Conservation (phyloP, 345 rosid species). For the Orychophragmus violaceus region DNA sequence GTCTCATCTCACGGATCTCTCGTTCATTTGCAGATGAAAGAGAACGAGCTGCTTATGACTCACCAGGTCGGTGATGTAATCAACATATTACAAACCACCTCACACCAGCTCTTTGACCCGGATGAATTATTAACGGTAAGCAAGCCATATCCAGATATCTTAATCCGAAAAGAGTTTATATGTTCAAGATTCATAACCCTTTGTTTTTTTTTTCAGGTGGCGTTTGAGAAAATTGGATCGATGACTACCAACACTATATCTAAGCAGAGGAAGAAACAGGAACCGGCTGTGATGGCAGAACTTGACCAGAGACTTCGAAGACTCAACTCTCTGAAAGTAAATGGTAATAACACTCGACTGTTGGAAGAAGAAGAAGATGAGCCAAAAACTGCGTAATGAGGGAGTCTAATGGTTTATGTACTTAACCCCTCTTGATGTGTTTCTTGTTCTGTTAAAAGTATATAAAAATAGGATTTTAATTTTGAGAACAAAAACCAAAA, state of each 20-base stretch:
- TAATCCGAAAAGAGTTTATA: neutral
- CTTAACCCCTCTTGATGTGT: slow-evolving; percentile 16
- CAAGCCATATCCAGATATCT: slow-evolving; percentile 12
- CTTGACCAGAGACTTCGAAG: slow-evolving; percentile 86
- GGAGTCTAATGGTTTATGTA: slow-evolving; percentile 11
- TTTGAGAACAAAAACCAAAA: slow-evolving; percentile 19
- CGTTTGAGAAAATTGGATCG: slow-evolving; percentile 81
- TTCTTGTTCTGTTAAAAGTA: neutral
- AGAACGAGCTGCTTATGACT: slow-evolving; percentile 71
- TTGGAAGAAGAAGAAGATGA: too few species aligned
- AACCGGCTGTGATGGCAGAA: slow-evolving; percentile 97
- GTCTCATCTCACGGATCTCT: neutral
- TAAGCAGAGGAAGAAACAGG: slow-evolving; percentile 95
- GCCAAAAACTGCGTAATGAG: slow-evolving; percentile 14
- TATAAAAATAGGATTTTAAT: slow-evolving; percentile 20
- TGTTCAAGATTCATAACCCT: neutral
- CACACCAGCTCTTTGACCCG: slow-evolving; percentile 94
- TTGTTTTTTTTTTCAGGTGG: slow-evolving; percentile 51
- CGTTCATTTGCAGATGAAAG: slow-evolving; percentile 68
- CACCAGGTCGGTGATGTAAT: slow-evolving; percentile 96
- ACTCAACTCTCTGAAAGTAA: slow-evolving; percentile 61
- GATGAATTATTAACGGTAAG: slow-evolving; percentile 90
- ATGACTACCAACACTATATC: slow-evolving; percentile 94
- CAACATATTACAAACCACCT: slow-evolving; percentile 72
- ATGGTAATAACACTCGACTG: slow-evolving; percentile 31